Percentiles rank a stretch among this genome's conserved stretches.
phyloP scores from a whole-genome alignment of 371 early-diverging fungal genomes.

The Synchytrium microbalum region DNA sequence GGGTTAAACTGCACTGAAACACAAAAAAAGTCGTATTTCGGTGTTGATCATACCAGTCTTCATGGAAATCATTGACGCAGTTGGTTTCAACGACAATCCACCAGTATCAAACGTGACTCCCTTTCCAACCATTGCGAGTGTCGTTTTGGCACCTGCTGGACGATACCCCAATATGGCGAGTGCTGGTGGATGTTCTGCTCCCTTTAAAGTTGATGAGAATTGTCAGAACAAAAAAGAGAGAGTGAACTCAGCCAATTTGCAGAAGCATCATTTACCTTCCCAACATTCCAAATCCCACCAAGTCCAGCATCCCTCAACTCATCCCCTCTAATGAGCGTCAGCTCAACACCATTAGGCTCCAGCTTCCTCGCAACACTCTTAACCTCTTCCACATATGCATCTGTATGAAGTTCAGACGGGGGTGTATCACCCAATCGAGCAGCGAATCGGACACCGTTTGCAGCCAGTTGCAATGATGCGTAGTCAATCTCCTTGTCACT shows the following conservation, averaged over 20 bases:
- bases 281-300: slow-evolving; percentile 38
- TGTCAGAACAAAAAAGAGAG: not conserved
- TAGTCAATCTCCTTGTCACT: slow-evolving; percentile 3
- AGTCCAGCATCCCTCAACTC: slow-evolving; percentile 8
- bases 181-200: slow-evolving; percentile 29
- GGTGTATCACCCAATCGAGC: slow-evolving; percentile 35
- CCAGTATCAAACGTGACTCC: slow-evolving; percentile 49
- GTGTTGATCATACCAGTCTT: slow-evolving; percentile 23
- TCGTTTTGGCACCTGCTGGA: slow-evolving; percentile 23
- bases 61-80: slow-evolving; percentile 27
- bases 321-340: slow-evolving; percentile 31
- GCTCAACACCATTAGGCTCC: slow-evolving; percentile 19
- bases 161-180: slow-evolving; percentile 28
- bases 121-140: slow-evolving; percentile 44
- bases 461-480: slow-evolving; percentile 9
- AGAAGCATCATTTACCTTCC: slow-evolving; percentile 35
- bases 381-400: slow-evolving; percentile 29
- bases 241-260: not conserved
- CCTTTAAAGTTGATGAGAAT: too few relatives aligned
- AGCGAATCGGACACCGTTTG: slow-evolving; percentile 15
- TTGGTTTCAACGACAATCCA: slow-evolving; percentile 38
- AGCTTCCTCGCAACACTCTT: slow-evolving; percentile 16
- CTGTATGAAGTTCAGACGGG: slow-evolving; percentile 30
- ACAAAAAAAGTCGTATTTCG: slow-evolving; percentile 3
- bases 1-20: not conserved